Conservation (phyloP, 2,329 filamentous ascomycete species). For the Beauveria varroae region DNA sequence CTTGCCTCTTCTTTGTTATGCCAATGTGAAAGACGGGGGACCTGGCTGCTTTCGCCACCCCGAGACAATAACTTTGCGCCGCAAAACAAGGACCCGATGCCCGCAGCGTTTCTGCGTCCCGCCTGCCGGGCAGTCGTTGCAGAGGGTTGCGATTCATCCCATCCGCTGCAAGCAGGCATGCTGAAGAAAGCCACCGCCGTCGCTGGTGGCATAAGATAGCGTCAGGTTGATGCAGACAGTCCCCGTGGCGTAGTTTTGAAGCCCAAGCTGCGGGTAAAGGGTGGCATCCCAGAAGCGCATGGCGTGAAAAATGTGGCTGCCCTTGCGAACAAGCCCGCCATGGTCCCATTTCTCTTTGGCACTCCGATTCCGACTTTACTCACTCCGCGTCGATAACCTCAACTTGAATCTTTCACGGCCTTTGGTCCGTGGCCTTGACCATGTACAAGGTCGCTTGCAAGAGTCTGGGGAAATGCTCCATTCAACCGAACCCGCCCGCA, state of each 20-base stretch:
- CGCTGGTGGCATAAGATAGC: too few species aligned
- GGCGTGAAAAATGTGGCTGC: neutral
- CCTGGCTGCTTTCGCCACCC: too few species aligned
- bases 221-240: neutral
- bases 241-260: neutral
- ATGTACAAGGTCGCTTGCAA: neutral
- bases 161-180: too few species aligned
- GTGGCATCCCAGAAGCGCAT: conserved; percentile 2
- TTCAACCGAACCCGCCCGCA: neutral
- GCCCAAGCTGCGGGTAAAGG: neutral
- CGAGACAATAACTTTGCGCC: too few species aligned
- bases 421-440: neutral
- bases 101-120: too few species aligned
- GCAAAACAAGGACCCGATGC: too few species aligned
- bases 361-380: neutral
- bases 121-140: too few species aligned
- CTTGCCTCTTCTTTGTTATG: too few species aligned
- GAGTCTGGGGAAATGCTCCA: conserved; percentile 1
- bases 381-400: neutral
- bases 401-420: neutral
- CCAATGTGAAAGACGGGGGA: too few species aligned
- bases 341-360: neutral
- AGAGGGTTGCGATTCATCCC: too few species aligned
- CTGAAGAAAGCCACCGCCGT: too few species aligned
- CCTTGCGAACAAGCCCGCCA: neutral